Base-by-base conservation (phyloP, 495 filamentous ascomycete genomes). In the Penicillium parvum region DNA sequence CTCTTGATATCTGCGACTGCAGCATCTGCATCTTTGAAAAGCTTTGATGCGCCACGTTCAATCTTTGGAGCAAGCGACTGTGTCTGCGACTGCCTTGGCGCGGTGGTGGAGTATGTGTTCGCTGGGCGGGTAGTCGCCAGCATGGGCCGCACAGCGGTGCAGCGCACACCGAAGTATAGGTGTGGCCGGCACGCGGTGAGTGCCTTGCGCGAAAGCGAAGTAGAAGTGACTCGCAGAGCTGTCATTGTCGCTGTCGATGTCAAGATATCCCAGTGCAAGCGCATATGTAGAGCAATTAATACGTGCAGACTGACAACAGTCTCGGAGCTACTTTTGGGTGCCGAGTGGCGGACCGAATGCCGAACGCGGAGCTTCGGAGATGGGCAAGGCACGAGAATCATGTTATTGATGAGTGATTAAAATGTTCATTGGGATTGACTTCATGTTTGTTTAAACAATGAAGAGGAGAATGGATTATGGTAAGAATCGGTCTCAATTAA, bases 1-100 rank as follows among this genome's bases (percentile, higher is more conserved):
- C 85, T 75, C 63, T 83, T 75, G 64, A 94, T 77, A 60, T 90
- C 84, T 43, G 79, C 75, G 30, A 92, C 75, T 1, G 85, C 87
- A 32, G 79, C 78, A 25, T 83, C 73, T 8, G 85, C 86, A 38
- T 84, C 86, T 30, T 84, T 79, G 58, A 82, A 81, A 17, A 90
- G 63, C 62, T 92, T 92, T 3, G 69, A 73, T 4, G 48, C 56
- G 3, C 59, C 53, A 12, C 67, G 61, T n/a, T 70, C 61, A 29
- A 70, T 52, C 35, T 53, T 62, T 3, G 67, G 64, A 1, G 56
- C 59, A 10, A 49, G 55, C 9, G 34, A 26, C 22, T 36, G 34
- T 10, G 43, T 42, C 18, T 26, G 43, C 1, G 51, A 53, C 7
- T 30, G 32, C 12, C 23, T 21, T 7, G 39, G 26, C 9, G 61